Evolutionary conservation across 179 eudicot genomes (phyloP), one percentile per base, ranked within the genome.

Genomic region (Spergularia azorica): DNA sequence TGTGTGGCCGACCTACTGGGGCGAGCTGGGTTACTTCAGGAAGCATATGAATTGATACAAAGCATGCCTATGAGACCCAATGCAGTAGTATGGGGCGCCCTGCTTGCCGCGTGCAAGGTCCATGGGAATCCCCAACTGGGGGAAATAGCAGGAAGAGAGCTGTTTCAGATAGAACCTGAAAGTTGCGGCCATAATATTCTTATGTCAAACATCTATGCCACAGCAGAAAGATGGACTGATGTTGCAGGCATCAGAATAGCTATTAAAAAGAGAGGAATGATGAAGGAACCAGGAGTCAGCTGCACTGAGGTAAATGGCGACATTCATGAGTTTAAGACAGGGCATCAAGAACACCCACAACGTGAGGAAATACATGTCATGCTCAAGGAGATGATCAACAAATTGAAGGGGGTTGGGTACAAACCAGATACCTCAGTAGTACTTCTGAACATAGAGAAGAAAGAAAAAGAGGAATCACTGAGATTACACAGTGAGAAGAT

Each of bases 401-500:
- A 80, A 77, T 50, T 88, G 66, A 77, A 67, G 75, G 75, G 65
- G 5, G 56, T 48, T 13, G 86, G 86, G 14, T 82, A 84, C 67
- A 75, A 82, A 60, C 87, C 89, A 21, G 81, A 83, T 65, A 86
- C 84, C 5, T 77, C 87, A 46, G 79, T 74, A 50, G 88, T 79
- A 18, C 55, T 88, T 67, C 75, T 83, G 66, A 73, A 86, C 73
- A 72, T 79, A 67, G 86, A 78, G 51, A 82, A 86, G 60, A 79
- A 77, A 69, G 87, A 88, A 67, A 84, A 76, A 72, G 88, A 84
- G 75, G 69, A 82, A 36, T 86, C 84, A 32, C 76, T 86, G 63
- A 79, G 73, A 51, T 84, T 74, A 72, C 89, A 88, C 38, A 86
- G 88, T 71, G 91, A 88, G 77, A 88, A 86, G 67, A 73, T 88